Percentiles rank a stretch among this genome's conserved stretches.
phyloP scores from a whole-genome alignment of 306 rosid species.

The Aeschynomene evenia region DNA sequence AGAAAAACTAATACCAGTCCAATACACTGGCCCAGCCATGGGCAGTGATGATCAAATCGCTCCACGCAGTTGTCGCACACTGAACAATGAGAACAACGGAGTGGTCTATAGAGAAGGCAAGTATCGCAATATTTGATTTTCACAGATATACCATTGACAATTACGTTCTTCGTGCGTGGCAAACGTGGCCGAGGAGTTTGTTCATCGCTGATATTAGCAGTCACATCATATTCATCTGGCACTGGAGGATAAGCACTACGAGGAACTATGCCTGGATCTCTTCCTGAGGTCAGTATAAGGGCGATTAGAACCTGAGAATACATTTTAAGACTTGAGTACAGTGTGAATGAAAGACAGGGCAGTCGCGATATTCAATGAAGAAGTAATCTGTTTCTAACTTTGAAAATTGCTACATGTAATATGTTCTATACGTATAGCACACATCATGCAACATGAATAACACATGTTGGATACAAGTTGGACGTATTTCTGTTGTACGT shows the following conservation, averaged over 20 bases:
- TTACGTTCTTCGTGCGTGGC: constrained; percentile 58
- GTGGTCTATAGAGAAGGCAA: constrained; percentile 78
- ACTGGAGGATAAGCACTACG: constrained; percentile 66
- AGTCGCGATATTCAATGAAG: not conserved
- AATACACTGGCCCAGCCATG: constrained; percentile 91
- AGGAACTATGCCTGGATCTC: constrained; percentile 84
- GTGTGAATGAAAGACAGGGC: constrained; percentile 19
- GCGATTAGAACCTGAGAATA: constrained; percentile 57
- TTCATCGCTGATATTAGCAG: constrained; percentile 36
- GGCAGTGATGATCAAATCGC: constrained; percentile 92
- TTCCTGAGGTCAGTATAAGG: constrained; percentile 72
- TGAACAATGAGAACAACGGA: constrained; percentile 78
- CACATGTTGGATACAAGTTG: not conserved
- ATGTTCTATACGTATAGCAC: no score
- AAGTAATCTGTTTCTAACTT: not conserved
- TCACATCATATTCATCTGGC: constrained; percentile 38
- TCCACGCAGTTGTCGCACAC: constrained; percentile 78
- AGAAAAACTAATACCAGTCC: constrained; percentile 56
- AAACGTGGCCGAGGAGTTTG: constrained; percentile 35
- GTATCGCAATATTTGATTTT: constrained; percentile 74
- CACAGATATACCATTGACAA: constrained; percentile 51
- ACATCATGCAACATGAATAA: no score
- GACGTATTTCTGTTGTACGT: no score
- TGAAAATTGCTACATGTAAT: not conserved
- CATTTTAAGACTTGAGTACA: constrained; percentile 22